Conservation (phyloP, 495 filamentous ascomycete genomes). For the Neurospora cerealis region DNA sequence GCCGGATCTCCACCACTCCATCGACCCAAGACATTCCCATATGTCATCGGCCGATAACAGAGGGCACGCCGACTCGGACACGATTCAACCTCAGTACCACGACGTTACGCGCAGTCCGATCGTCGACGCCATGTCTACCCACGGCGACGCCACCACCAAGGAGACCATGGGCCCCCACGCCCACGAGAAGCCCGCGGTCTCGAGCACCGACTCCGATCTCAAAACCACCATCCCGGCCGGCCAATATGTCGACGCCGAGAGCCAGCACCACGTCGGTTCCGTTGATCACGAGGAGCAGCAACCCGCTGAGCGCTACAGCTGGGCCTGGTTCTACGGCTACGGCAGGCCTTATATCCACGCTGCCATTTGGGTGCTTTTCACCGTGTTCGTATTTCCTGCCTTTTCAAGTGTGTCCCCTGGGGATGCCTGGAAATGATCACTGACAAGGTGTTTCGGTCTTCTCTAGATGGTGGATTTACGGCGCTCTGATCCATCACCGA, state of each 20-base stretch:
- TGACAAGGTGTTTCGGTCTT: conserved; percentile 4
- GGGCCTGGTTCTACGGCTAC: neutral
- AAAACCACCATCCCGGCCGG: neutral
- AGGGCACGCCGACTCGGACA: neutral
- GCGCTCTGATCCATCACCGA: conserved; percentile 63
- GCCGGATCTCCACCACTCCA: neutral
- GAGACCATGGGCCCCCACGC: neutral
- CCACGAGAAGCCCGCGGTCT: neutral
- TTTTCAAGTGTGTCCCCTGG: neutral
- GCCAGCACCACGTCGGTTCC: neutral
- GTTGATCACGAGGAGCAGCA: neutral
- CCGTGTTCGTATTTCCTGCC: conserved; percentile 12
- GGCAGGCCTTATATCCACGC: neutral
- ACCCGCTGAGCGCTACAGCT: neutral
- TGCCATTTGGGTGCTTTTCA: conserved; percentile 10
- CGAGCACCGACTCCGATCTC: neutral
- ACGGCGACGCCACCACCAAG: neutral
- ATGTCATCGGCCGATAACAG: neutral
- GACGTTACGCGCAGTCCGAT: neutral
- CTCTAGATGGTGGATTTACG: conserved; percentile 78
- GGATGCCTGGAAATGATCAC: neutral
- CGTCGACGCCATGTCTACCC: neutral
- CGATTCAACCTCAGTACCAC: neutral
- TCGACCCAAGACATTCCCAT: neutral
- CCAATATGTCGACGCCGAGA: neutral